phyloP scores from a whole-genome alignment of 78 protist species.

The Speleostelium caveatum region DNA sequence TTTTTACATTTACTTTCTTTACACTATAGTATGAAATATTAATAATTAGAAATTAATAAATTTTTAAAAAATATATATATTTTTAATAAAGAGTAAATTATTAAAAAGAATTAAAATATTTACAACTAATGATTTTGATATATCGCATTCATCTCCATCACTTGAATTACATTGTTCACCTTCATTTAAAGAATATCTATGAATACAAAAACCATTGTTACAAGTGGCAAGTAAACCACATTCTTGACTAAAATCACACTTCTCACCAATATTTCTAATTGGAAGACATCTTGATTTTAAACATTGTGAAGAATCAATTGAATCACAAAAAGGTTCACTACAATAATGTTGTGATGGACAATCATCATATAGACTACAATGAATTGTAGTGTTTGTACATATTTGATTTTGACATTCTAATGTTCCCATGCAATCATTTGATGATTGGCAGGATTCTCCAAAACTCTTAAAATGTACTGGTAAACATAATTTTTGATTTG shows the following conservation, averaged over 20 bases:
- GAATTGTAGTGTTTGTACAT: too few species aligned
- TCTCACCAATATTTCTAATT: background rate
- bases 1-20: background rate
- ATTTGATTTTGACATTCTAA: too few species aligned
- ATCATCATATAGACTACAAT: too few species aligned
- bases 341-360: too few species aligned
- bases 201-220: background rate
- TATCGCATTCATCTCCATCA: conserved; percentile 1
- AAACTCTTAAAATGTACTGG: too few species aligned
- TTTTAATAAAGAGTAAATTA: background rate
- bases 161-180: background rate
- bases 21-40: background rate
- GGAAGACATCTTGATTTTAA: background rate
- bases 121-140: conserved; percentile 6
- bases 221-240: background rate
- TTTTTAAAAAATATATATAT: background rate
- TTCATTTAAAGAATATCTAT: background rate
- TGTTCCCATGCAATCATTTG: too few species aligned
- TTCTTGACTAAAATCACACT: background rate
- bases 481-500: too few species aligned
- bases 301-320: too few species aligned
- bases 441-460: too few species aligned
- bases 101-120: background rate
- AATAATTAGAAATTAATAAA: background rate
- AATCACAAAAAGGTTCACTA: too few species aligned